phyloP scores from a whole-genome alignment of 495 filamentous ascomycete genomes.

The Xylaria intraflava region DNA sequence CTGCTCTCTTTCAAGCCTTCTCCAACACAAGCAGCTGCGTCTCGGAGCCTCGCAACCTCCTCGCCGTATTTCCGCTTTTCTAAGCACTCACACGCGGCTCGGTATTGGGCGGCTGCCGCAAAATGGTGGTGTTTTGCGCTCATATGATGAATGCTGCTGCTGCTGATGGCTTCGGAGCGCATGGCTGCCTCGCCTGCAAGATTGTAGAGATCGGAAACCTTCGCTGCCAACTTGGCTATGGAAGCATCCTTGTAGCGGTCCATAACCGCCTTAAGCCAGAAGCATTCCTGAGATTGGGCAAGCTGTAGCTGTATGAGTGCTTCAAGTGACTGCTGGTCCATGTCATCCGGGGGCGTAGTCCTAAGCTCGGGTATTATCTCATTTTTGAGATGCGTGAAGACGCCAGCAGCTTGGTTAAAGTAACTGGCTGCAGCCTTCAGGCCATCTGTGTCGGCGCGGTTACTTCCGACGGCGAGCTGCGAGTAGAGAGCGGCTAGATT shows the following conservation, averaged over 20 bases:
- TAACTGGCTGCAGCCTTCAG: conserved; percentile 87
- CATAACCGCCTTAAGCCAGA: conserved; percentile 96
- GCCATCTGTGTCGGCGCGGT: conserved; percentile 72
- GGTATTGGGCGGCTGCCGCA: conserved; percentile 89
- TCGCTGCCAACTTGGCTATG: conserved; percentile 84
- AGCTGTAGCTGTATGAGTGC: conserved; percentile 77
- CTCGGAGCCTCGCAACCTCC: conserved; percentile 80
- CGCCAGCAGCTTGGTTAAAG: conserved; percentile 82
- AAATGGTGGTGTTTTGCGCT: conserved; percentile 97
- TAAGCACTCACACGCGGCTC: conserved; percentile 86
- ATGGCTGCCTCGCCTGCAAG: conserved; percentile 78
- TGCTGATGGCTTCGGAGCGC: conserved; percentile 81
- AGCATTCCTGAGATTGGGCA: conserved; percentile 93
- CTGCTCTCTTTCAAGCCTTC: conserved; percentile 80
- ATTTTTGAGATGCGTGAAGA: conserved; percentile 70
- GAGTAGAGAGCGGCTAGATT: conserved; percentile 92
- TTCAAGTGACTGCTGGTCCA: conserved; percentile 83
- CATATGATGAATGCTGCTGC: conserved; percentile 97
- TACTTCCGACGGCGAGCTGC: conserved; percentile 75
- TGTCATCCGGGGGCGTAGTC: conserved; percentile 76
- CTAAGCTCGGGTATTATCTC: conserved; percentile 80
- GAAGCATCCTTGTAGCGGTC: conserved; percentile 86
- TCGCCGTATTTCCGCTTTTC: conserved; percentile 95
- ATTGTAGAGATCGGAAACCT: conserved; percentile 88
- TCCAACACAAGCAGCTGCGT: conserved; percentile 74